Evolutionary conservation across 1,284 basidiomycete species (phyloP).

Genomic region (Flammula alnicola): DNA sequence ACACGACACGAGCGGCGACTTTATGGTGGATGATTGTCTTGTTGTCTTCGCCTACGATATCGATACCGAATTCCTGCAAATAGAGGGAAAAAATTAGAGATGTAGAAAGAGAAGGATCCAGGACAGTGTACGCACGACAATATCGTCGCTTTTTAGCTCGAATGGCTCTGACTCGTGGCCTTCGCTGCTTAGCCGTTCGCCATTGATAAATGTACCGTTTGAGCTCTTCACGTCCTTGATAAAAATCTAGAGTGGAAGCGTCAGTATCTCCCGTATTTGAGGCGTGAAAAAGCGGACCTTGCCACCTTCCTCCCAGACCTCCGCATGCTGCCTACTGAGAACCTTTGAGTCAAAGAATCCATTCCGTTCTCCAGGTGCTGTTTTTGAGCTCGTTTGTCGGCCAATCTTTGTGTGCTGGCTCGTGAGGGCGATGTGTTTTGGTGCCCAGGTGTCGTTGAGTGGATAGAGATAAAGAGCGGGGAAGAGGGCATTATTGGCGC

Average conservation of each 20-base stretch:
- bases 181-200: slow-evolving; percentile 89
- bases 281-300: slow-evolving; percentile 61
- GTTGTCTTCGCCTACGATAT: slow-evolving; percentile 98
- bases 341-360: slow-evolving; percentile 99
- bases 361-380: slow-evolving; percentile 92
- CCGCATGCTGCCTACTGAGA: slow-evolving; percentile 93
- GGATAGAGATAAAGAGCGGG: slow-evolving; percentile 92
- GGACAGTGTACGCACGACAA: slow-evolving; percentile 46
- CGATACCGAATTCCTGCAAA: slow-evolving; percentile 93
- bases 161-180: slow-evolving; percentile 92
- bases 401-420: slow-evolving; percentile 90
- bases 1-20: slow-evolving; percentile 92
- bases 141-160: slow-evolving; percentile 94
- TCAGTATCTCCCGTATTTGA: neutral
- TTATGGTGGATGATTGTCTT: slow-evolving; percentile 98
- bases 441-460: slow-evolving; percentile 94
- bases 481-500: slow-evolving; percentile 39
- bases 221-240: slow-evolving; percentile 99
- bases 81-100: neutral
- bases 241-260: slow-evolving; percentile 67
- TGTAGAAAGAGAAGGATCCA: slow-evolving; percentile 4
- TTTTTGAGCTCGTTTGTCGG: slow-evolving; percentile 97
- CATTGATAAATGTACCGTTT: slow-evolving; percentile 98
- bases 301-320: slow-evolving; percentile 93
- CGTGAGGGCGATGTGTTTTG: slow-evolving; percentile 92